Evolutionary conservation across 495 filamentous ascomycete genomes (phyloP).

Genomic region (Oleoguttula mirabilis): DNA sequence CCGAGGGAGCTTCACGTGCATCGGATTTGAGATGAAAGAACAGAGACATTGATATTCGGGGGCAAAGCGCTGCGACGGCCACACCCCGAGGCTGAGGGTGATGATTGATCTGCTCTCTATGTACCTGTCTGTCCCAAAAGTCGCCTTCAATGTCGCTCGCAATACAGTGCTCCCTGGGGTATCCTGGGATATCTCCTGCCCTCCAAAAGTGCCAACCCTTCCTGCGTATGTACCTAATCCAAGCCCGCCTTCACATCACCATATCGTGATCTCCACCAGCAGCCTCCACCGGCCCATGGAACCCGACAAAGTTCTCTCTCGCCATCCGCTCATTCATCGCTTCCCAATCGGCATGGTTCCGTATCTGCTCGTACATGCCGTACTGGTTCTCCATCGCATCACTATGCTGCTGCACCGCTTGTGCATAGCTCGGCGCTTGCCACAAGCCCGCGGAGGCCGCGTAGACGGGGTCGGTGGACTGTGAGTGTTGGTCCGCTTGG

Average conservation of each 20-base stretch:
- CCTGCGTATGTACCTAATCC: too few species aligned
- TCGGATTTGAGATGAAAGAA: too few species aligned
- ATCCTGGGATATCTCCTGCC: too few species aligned
- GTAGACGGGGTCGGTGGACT: conserved; percentile 13
- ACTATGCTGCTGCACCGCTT: conserved; percentile 9
- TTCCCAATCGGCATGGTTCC: conserved; percentile 21
- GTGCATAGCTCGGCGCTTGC: conserved; percentile 15
- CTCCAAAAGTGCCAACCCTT: too few species aligned
- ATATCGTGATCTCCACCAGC: conserved; percentile 11
- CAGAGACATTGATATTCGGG: too few species aligned
- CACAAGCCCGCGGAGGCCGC: conserved; percentile 13
- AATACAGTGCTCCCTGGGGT: too few species aligned
- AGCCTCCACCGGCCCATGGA: background rate
- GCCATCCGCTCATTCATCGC: conserved; percentile 14
- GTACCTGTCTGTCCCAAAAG: too few species aligned
- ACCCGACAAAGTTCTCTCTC: conserved; percentile 1
- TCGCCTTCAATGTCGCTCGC: too few species aligned
- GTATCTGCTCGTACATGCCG: conserved; percentile 18
- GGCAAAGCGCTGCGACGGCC: too few species aligned
- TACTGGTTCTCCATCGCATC: conserved; percentile 12
- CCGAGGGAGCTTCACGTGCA: too few species aligned
- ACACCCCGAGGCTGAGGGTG: too few species aligned
- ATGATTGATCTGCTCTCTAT: too few species aligned
- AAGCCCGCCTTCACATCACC: conserved; percentile 16
- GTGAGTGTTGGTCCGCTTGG: background rate